phyloP scores from a whole-genome alignment of 2,329 filamentous ascomycete species.

The Bipolaris zeicola region DNA sequence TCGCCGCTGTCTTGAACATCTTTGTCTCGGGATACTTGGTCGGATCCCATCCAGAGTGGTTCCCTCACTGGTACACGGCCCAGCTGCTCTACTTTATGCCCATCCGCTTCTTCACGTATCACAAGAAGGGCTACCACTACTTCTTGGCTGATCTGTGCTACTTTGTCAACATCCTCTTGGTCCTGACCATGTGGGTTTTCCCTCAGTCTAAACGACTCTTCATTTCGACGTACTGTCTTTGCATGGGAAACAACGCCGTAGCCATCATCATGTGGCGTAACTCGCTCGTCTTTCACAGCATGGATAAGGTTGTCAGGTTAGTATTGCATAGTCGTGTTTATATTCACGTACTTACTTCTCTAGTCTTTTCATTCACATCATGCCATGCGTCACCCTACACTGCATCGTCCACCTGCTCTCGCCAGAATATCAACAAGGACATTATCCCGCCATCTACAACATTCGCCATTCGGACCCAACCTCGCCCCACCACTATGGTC shows the following conservation, averaged over 20 bases:
- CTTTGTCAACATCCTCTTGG: slow-evolving; percentile 88
- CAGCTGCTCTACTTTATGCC: slow-evolving; percentile 97
- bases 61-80: slow-evolving; percentile 89
- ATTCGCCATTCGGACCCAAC: slow-evolving; percentile 73
- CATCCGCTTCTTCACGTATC: slow-evolving; percentile 89
- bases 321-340: slow-evolving; percentile 20
- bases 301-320: slow-evolving; percentile 93
- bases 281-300: slow-evolving; percentile 95
- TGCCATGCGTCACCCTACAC: slow-evolving; percentile 94
- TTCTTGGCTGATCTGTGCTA: slow-evolving; percentile 98
- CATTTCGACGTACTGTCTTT: slow-evolving; percentile 88
- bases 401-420: slow-evolving; percentile 85
- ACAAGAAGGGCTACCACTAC: slow-evolving; percentile 83
- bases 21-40: slow-evolving; percentile 95
- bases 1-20: slow-evolving; percentile 94
- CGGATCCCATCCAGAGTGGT: slow-evolving; percentile 80
- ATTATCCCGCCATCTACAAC: slow-evolving; percentile 83
- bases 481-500: slow-evolving; percentile 78
- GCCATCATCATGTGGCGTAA: slow-evolving; percentile 99
- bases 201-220: slow-evolving; percentile 89
- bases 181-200: slow-evolving; percentile 87
- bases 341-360: slow-evolving; percentile 12
- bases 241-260: slow-evolving; percentile 94
- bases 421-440: slow-evolving; percentile 65
- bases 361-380: slow-evolving; percentile 97